Conservation (phyloP, 495 filamentous ascomycete species). For the Penicillium odoratum region DNA sequence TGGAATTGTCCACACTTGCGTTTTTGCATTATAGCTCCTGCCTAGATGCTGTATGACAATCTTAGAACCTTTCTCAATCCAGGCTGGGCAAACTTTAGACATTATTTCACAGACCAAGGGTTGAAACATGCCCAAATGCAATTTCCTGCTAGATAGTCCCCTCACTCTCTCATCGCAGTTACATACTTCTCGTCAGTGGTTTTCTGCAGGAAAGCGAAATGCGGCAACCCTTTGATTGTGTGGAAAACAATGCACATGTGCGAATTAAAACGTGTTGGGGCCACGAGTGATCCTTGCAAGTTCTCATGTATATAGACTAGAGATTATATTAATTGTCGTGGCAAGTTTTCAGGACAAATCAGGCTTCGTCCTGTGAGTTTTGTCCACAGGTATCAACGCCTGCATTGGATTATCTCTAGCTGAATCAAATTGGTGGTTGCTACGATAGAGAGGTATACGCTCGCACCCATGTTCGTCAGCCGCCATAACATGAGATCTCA, state of each 20-base stretch:
- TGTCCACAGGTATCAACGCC: no score
- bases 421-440: background rate
- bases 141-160: background rate
- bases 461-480: background rate
- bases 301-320: no score
- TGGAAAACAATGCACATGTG: background rate
- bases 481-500: background rate
- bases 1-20: background rate
- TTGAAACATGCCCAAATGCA: background rate
- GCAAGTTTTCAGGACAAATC: no score
- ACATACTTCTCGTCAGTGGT: background rate
- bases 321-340: no score
- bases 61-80: background rate
- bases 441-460: background rate
- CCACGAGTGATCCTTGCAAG: background rate
- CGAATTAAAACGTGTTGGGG: background rate
- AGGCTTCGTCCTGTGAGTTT: no score
- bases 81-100: background rate
- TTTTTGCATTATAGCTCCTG: background rate
- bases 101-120: background rate
- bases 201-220: background rate
- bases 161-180: background rate
- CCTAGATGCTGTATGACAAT: background rate
- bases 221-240: background rate
- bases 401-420: no score